phyloP scores from a whole-genome alignment of 148 eudicot species.

The Nepenthes gracilis region DNA sequence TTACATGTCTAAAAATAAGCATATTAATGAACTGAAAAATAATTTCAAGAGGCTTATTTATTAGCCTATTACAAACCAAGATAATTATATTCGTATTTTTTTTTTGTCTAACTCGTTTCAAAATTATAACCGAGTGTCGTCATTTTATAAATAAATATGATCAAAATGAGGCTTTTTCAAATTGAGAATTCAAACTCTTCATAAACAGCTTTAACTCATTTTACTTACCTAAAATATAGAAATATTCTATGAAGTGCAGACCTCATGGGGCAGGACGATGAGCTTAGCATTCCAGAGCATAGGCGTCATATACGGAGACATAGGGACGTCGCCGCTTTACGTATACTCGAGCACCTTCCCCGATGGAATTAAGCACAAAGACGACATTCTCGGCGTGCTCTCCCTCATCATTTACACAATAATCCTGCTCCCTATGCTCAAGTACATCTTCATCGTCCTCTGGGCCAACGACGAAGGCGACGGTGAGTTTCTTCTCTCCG shows the following conservation, averaged over 20 bases:
- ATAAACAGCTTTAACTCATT: too few species aligned
- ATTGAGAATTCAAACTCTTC: too few species aligned
- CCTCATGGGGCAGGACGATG: not conserved
- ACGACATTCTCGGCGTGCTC: constrained; percentile 26
- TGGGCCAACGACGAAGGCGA: constrained; percentile 38
- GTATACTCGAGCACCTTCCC: constrained; percentile 21
- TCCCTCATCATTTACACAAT: constrained; percentile 29
- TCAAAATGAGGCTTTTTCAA: too few species aligned
- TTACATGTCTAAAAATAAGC: too few species aligned
- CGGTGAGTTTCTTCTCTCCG: constrained; percentile 9
- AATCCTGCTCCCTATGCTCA: constrained; percentile 26
- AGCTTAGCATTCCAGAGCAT: not conserved
- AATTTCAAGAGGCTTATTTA: too few species aligned
- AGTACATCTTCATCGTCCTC: constrained; percentile 31
- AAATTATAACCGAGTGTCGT: too few species aligned
- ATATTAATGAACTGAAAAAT: too few species aligned
- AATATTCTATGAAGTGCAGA: not conserved
- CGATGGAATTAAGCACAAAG: constrained; percentile 20
- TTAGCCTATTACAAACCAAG: too few species aligned
- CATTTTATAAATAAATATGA: too few species aligned
- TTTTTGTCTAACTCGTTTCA: too few species aligned
- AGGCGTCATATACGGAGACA: constrained; percentile 37
- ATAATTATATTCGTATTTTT: too few species aligned
- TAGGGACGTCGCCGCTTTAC: constrained; percentile 35
- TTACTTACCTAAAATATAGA: too few species aligned